Evolutionary conservation across 2,329 filamentous ascomycete species (phyloP), one percentile per base, ranked within the genome.

Genomic region (Cladorrhinum sp.): DNA sequence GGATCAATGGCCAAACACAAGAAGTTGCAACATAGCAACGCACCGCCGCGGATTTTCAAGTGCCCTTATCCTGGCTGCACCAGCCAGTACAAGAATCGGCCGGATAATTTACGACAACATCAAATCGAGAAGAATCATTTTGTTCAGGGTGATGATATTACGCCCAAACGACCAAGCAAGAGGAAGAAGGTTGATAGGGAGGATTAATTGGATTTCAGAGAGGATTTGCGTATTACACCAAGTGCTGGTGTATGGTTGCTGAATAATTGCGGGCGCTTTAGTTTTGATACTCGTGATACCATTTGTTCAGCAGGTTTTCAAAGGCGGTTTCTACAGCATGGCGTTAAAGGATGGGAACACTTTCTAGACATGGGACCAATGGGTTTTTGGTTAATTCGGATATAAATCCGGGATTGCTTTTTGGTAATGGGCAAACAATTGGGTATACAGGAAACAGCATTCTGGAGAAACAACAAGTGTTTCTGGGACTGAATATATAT

Each of bases 1-100:
- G 81, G 81, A 5, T 83, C 80, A 68, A 83, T 85, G 81, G 77
- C 81, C 53, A 85, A 84, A 70, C 82, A 85, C 68, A 82, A 76
- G 73, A 82, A 80, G 68, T 72, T 80, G 61, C 79, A 82, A 69
- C 82, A 85, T 70, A 78, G 79, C 54, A 72, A 72, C 12, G 75
- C 73, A 2, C 79, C 79, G 36, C 78, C 80, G 7, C 74, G 75
- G 62, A 81, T 84, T 50, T 85, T 81, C 70, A 75, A 75, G 61
- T 85, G 82, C 63, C 76, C 77, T 2, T 85, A 70, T 53, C 81
- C 81, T 2, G 81, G 80, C 2, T 85, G 82, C 67, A 78, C 72
- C 22, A 84, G 81, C 67, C 77, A 79, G 65, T 85, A 82, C 67
- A 82, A 79, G 70, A 85, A 84, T 65, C 76, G 82, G 12, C 77